Evolutionary conservation across 257 asterid genomes (phyloP), one percentile per base, ranked within the genome.

Genomic region (Paraleonurus japonicus): DNA sequence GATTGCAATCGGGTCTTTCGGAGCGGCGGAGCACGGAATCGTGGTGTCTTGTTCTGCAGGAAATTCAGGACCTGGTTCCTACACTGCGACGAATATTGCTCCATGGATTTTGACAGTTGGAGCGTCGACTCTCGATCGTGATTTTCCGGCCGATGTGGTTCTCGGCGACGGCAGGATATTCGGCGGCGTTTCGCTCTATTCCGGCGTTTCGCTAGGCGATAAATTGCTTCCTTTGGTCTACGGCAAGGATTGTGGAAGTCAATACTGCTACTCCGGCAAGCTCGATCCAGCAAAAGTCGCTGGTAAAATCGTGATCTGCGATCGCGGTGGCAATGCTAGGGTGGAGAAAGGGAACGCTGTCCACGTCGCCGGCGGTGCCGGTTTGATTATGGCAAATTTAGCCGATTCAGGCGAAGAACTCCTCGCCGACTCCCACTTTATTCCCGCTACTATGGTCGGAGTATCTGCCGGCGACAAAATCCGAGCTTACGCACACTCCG

Each of bases 71-170:
- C 97, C 99, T 0, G 87, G 32, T 26, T 64, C 86, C 0, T 78
- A 81, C 67, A 84, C 96, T 0, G 96, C 96, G 1, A 88, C 82
- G 15, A 94, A 94, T 74, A 88, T 94, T 27, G 98, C 97, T 5
- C 98, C 98, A 3, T 94, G 99, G 99, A 88, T 94, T 61, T 82
- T 94, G 73, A 94, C 99, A 0, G 99, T 94, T 13, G 99, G 99
- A 22, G 99, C 99, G 23, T 89, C 99, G 9, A 91, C 99, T 0
- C 76, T 94, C 15, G 99, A 94, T 66, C 77, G 99, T 12, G 99
- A 94, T 33, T 94, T 94, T 32, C 97, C 97, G 0, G 97, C 99
- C 2, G 95, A 91, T 76, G 98, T 84, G 5, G 26, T 82, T 59
- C 88, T 91, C 37, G 99, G 98, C 0, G 96, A 94, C 69, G 88